Evolutionary conservation across 2,329 filamentous ascomycete genomes (phyloP), one percentile per base, ranked within the genome.

Genomic region (Plenodomus tracheiphilus): DNA sequence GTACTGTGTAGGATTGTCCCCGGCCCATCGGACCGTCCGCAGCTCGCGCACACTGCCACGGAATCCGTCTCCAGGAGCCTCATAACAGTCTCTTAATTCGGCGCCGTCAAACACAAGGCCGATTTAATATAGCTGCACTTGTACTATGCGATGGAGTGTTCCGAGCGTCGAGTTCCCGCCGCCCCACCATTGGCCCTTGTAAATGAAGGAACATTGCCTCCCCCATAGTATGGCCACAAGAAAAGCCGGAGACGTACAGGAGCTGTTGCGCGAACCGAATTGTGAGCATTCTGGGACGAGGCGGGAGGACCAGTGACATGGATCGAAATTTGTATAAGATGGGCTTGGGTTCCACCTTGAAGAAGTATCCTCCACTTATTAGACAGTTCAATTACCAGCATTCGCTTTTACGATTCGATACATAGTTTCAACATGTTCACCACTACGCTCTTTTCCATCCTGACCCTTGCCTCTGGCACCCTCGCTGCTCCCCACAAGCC

Each of bases 401-500:
- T 32, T 32, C 4, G 13, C 13, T 32, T 15, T 10, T 11, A 10
- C 6, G 13, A 4, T 32, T 32, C 13, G 13, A 32, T 32, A 10
- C 4, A 32, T 15, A 10, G 28, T 32, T 4, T 41, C 40, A 59
- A 18, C 17, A 71, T 71, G 68, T 49, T 67, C 45, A 51, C 55
- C 15, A 41, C 56, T 25, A 54, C 55, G 19, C 47, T 64, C 42
- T 40, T 63, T 44, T 59, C 55, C 8, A 39, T 58, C 32, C 53
- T 61, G 17, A 55, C 62, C 19, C 47, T 51, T 35, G 63, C 67
- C 20, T 54, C 62, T 20, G 46, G 51, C n/a, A 59, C 51, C 34
- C 49, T 71, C 40, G 69, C 68, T 9, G 56, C 58, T 22, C 66
- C 65, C 38, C 46, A 48, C 28, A 16, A 21, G 22, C 45, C 44